These are phyloP conservation scores for Plasmodium relictum DNA, from an alignment of 169 alveolate species.

Conservation along the genomic window DNA sequence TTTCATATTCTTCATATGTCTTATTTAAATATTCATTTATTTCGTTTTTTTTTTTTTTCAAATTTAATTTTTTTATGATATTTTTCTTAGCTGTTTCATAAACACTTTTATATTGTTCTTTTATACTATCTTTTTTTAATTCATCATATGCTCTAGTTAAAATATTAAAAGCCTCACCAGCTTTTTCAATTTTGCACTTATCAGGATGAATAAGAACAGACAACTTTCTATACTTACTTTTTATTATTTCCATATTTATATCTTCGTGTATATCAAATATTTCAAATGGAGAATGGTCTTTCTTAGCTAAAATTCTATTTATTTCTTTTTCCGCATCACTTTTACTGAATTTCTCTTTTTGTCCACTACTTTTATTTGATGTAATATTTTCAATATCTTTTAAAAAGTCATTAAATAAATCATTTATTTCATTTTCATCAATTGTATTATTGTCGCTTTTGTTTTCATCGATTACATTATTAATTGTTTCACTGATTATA, in stretches of 20 bases:
- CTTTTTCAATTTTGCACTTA: constrained; percentile 90
- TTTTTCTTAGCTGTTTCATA: constrained; percentile 87
- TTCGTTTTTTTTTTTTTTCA: constrained; percentile 81
- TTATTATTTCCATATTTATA: constrained; percentile 76
- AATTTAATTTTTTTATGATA: constrained; percentile 82
- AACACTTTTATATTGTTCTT: constrained; percentile 86
- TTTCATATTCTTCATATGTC: constrained; percentile 72
- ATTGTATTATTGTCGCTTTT: background rate
- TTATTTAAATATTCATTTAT: constrained; percentile 60
- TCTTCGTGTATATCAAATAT: constrained; percentile 60
- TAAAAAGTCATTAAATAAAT: constrained; percentile 51
- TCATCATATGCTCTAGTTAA: constrained; percentile 89
- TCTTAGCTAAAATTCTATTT: constrained; percentile 56
- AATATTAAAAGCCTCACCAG: constrained; percentile 93
- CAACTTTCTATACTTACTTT: constrained; percentile 81
- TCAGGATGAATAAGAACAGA: constrained; percentile 94
- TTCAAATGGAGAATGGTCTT: constrained; percentile 70
- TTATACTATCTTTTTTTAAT: constrained; percentile 84
- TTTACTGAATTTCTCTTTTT: constrained; percentile 22
- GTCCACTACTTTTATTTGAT: constrained; percentile 13
- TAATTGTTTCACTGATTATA: background rate
- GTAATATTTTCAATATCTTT: constrained; percentile 64
- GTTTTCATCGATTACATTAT: background rate
- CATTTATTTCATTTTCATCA: constrained; percentile 41
- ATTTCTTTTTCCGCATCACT: constrained; percentile 71